These are phyloP conservation scores for Boletus edulis DNA, from an alignment of 768 basidiomycete genomes.

Conservation along the genomic window DNA sequence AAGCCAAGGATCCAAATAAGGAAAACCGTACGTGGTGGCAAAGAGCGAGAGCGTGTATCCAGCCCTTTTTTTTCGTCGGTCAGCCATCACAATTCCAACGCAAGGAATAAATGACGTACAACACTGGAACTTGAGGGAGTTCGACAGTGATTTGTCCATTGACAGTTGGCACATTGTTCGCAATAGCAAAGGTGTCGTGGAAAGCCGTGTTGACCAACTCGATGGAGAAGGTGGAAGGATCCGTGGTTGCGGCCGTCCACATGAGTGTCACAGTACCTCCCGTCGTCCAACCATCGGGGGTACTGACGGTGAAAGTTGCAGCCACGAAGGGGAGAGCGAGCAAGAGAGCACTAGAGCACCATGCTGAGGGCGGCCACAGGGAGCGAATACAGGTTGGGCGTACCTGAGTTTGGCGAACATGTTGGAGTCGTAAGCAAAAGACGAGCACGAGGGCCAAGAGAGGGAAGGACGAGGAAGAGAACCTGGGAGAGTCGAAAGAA, in stretches of 20 bases:
- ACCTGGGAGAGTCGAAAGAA: slow-evolving; percentile 8
- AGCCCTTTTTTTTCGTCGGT: slow-evolving; percentile 27
- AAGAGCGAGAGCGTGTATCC: slow-evolving; percentile 51
- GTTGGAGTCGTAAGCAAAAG: slow-evolving; percentile 24
- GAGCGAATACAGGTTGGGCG: background rate
- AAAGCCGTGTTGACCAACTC: slow-evolving; percentile 49
- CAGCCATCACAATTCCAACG: background rate
- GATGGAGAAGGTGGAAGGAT: slow-evolving; percentile 43
- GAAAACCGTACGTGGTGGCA: slow-evolving; percentile 34
- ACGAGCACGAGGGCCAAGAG: background rate
- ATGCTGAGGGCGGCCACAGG: background rate
- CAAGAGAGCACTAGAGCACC: slow-evolving; percentile 37
- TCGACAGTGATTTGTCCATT: slow-evolving; percentile 26
- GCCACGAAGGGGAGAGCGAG: slow-evolving; percentile 42
- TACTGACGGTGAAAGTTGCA: slow-evolving; percentile 42
- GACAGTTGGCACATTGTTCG: slow-evolving; percentile 43
- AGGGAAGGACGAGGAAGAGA: slow-evolving; percentile 16
- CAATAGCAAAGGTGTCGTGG: slow-evolving; percentile 53
- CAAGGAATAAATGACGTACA: slow-evolving; percentile 30
- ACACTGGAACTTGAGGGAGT: slow-evolving; percentile 45
- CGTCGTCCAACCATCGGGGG: slow-evolving; percentile 34
- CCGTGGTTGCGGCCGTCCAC: slow-evolving; percentile 44
- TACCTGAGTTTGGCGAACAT: slow-evolving; percentile 55
- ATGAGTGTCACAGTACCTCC: slow-evolving; percentile 38
- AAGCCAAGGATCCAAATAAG: background rate